Evolutionary conservation across 352 stramenopile species (phyloP), one percentile per base, ranked within the genome.

Genomic region (Lagenidium sp.): DNA sequence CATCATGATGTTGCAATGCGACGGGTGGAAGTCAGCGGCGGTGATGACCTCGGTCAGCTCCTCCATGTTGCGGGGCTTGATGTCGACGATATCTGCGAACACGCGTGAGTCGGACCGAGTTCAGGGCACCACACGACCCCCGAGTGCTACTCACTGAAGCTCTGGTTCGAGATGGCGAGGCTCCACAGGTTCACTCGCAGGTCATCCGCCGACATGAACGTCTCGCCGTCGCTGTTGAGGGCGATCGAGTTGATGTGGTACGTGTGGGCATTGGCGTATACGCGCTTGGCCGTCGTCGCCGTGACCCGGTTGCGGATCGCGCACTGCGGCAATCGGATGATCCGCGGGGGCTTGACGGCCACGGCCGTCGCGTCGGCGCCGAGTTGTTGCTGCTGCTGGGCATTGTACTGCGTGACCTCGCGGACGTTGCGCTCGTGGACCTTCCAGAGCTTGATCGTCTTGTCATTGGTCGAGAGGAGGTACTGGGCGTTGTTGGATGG

Each of bases 361-460:
- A n/a, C 10, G 2, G 44, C 12, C 1, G 19, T 12, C 1, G n/a
- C 22, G 25, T 28, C 32, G n/a, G 41, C 19, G 16, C 8, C 6
- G 18, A 29, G 42, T 24, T 65, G 50, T 12, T 57, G 47, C 18
- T 71, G 41, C 1, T 45, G 49, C 41, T 72, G 62, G 42, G 67
- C 54, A 55, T 83, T 84, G 63, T 74, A 89, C 50, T 82, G 74
- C 30, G 75, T 85, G 41, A 89, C 65, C 41, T 85, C 72, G 36
- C 66, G 63, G 22, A 93, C 75, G 22, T 75, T 82, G 36, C 77
- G 75, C 59, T 90, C 76, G 50, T 85, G 65, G 26, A 98, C 55
- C 42, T 96, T 96, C 94, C 94, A 98, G 20, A 98, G 65, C 64
- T 98, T 98, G 54, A 98, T 95, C 23, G 94, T 98, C 68, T 98